Evolutionary conservation across 805 yeast species (phyloP).

Genomic region (Lipomyces yamadae): DNA sequence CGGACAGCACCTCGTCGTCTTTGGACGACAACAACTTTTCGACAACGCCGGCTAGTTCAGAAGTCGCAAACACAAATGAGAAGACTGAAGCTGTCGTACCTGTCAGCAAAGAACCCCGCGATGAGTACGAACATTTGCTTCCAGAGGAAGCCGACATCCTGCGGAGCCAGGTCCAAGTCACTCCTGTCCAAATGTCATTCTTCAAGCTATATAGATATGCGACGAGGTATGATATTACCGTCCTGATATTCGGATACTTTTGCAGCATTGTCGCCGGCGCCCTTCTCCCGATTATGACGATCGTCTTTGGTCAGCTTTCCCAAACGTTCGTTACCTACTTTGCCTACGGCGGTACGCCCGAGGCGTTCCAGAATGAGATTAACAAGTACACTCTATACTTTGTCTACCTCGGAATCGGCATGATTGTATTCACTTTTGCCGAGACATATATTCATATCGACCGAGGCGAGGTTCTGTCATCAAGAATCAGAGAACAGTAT

Average conservation of each 20-base stretch:
- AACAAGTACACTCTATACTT: conserved; percentile 42
- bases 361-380: conserved; percentile 16
- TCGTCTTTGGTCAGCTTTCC: conserved; percentile 49
- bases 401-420: conserved; percentile 49
- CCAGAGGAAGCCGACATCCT: conserved; percentile 45
- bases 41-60: not conserved
- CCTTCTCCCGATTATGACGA: conserved; percentile 50
- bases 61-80: not conserved
- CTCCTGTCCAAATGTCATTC: conserved; percentile 39
- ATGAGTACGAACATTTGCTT: conserved; percentile 40
- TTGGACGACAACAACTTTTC: not conserved
- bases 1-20: not conserved
- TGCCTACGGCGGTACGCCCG: conserved; percentile 39
- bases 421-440: conserved; percentile 37
- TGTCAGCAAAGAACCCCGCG: not conserved
- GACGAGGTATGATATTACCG: conserved; percentile 33
- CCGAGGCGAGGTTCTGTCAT: conserved; percentile 50
- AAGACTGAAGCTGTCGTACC: not conserved
- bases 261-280: conserved; percentile 38
- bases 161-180: conserved; percentile 43
- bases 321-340: conserved; percentile 46
- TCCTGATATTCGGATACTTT: conserved; percentile 44
- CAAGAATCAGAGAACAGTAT: conserved; percentile 48
- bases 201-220: conserved; percentile 46
- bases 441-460: conserved; percentile 47